phyloP scores from a whole-genome alignment of 805 yeast species.

The Hanseniaspora clermontiae region DNA sequence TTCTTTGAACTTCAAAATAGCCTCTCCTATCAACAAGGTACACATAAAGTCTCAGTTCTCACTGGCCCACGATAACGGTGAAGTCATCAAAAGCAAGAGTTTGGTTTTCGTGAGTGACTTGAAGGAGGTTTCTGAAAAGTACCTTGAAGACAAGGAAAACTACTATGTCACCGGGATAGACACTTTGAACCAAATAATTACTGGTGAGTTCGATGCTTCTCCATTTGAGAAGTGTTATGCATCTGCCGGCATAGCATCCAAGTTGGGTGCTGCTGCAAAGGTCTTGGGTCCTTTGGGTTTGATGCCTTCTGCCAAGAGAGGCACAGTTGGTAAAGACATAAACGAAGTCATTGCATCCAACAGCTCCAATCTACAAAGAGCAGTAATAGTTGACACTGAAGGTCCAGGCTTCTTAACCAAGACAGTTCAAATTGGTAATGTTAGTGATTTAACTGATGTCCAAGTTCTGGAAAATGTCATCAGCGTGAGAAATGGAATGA shows the following conservation, averaged over 20 bases:
- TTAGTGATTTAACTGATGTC: slow-evolving; percentile 51
- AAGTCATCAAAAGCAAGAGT: slow-evolving; percentile 33
- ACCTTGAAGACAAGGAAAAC: slow-evolving; percentile 46
- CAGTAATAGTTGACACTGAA: background rate
- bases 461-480: slow-evolving; percentile 61
- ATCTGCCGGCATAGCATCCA: slow-evolving; percentile 64
- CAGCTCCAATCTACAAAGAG: slow-evolving; percentile 14
- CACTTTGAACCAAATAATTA: slow-evolving; percentile 47
- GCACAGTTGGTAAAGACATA: slow-evolving; percentile 68
- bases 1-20: background rate
- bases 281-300: slow-evolving; percentile 77
- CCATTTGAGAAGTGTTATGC: slow-evolving; percentile 65
- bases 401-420: background rate
- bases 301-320: slow-evolving; percentile 77
- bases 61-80: slow-evolving; percentile 9
- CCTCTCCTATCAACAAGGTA: background rate
- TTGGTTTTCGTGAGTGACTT: slow-evolving; percentile 51
- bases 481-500: slow-evolving; percentile 52
- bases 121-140: slow-evolving; percentile 39
- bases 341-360: slow-evolving; percentile 39
- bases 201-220: slow-evolving; percentile 37
- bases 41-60: background rate
- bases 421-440: slow-evolving; percentile 1
- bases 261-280: slow-evolving; percentile 57
- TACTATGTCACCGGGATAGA: slow-evolving; percentile 59